Percentiles rank a stretch among this genome's conserved stretches.
Evolutionary conservation across 345 rosid genomes (phyloP).

Genomic region (Populus ilicifolia): DNA sequence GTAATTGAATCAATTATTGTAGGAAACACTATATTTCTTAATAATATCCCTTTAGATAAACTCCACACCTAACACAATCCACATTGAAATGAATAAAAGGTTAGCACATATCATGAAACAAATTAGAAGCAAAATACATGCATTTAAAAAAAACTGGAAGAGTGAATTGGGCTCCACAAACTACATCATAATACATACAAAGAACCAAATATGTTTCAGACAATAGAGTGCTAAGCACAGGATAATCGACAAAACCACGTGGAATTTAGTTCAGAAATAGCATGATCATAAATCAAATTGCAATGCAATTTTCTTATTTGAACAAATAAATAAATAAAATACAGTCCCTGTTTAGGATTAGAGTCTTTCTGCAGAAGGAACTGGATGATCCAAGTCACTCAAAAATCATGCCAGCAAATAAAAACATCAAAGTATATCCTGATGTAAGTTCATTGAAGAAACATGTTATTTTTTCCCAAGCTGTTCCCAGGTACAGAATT

Average conservation of each 20-base stretch:
- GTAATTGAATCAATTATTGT: conserved; percentile 70
- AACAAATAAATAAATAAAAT: neutral
- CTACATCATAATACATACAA: neutral
- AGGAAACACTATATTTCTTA: conserved; percentile 65
- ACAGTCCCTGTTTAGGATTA: neutral
- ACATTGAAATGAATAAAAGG: neutral
- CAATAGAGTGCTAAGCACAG: neutral
- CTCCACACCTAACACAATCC: conserved; percentile 69
- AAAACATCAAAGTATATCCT: neutral
- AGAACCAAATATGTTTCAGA: neutral
- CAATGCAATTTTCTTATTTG: neutral
- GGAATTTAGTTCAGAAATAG: neutral
- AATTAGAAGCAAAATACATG: neutral
- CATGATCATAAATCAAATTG: neutral
- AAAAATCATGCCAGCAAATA: neutral
- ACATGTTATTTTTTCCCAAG: neutral
- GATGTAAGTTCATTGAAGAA: neutral
- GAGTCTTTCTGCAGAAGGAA: neutral
- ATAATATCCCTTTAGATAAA: conserved; percentile 53
- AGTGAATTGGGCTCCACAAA: neutral
- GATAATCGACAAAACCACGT: neutral
- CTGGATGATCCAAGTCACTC: neutral
- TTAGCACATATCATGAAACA: neutral
- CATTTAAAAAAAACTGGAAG: neutral
- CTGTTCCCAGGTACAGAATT: neutral